Conservation (phyloP, 257 asterid genomes). For the Primulina tabacum region DNA sequence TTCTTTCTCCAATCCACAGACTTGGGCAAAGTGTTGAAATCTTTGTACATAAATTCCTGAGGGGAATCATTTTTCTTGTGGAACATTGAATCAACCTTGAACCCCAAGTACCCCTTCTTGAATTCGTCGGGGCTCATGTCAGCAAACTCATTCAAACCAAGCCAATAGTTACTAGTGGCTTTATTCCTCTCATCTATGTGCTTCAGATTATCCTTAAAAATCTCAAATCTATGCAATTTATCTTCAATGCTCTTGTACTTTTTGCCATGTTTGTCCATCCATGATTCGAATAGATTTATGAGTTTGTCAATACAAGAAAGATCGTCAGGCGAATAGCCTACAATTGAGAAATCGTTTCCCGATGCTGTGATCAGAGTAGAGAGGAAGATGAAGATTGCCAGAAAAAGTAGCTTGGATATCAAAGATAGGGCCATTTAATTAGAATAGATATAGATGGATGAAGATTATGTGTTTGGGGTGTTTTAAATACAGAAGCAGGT, state of each 20-base stretch:
- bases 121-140: slow-evolving; percentile 73
- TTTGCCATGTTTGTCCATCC: slow-evolving; percentile 55
- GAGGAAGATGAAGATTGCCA: slow-evolving; percentile 29
- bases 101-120: slow-evolving; percentile 49
- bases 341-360: slow-evolving; percentile 46
- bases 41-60: slow-evolving; percentile 41
- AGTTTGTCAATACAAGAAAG: slow-evolving; percentile 46
- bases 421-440: slow-evolving; percentile 28
- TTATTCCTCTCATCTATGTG: slow-evolving; percentile 62
- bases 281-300: slow-evolving; percentile 48
- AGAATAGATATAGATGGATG: not conserved
- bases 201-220: slow-evolving; percentile 59
- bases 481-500: slow-evolving; percentile 25
- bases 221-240: slow-evolving; percentile 54
- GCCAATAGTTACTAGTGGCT: slow-evolving; percentile 44
- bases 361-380: slow-evolving; percentile 16
- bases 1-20: slow-evolving; percentile 71
- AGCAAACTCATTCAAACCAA: slow-evolving; percentile 59
- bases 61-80: slow-evolving; percentile 29
- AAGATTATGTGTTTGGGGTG: slow-evolving; percentile 16
- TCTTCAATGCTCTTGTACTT: slow-evolving; percentile 53
- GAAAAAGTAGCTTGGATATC: slow-evolving; percentile 32
- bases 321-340: slow-evolving; percentile 59
- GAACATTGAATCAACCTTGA: slow-evolving; percentile 21
- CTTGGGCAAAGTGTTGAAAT: slow-evolving; percentile 40